A percentile compares a stretch with the other conserved stretches of the same genome.
Conservation (phyloP, 352 stramenopile species). For the Pythium apleroticum region DNA sequence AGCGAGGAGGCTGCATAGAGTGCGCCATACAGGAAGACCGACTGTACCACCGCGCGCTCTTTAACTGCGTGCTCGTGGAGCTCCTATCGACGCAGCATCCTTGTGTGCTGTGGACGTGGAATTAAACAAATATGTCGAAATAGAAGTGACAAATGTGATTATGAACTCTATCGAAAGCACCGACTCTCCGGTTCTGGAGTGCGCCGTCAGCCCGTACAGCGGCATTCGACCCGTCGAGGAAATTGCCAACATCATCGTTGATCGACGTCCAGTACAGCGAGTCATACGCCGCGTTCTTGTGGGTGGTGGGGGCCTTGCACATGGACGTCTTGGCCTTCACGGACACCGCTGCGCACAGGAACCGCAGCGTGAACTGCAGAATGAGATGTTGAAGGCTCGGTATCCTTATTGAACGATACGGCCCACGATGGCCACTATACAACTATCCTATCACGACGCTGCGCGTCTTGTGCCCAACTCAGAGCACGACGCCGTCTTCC, state of each 20-base stretch:
- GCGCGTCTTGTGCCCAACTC: not conserved
- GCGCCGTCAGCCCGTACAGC: constrained; percentile 31
- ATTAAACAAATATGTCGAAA: not conserved
- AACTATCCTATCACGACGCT: too few relatives aligned
- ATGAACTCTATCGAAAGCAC: too few relatives aligned
- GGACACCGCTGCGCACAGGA: not conserved
- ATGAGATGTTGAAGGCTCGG: too few relatives aligned
- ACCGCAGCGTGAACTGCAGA: too few relatives aligned
- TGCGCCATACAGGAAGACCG: not conserved
- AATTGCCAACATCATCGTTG: not conserved
- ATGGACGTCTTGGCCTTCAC: not conserved
- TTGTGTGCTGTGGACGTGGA: constrained; percentile 3
- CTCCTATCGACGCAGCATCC: constrained; percentile 12
- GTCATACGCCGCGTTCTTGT: not conserved
- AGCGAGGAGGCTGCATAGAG: not conserved
- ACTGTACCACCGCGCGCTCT: constrained; percentile 12
- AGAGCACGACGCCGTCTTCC: constrained; percentile 19
- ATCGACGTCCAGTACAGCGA: not conserved
- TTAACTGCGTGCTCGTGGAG: constrained; percentile 21
- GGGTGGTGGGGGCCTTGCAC: constrained; percentile 8
- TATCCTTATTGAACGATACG: too few relatives aligned
- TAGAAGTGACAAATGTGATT: not conserved
- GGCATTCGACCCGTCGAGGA: constrained; percentile 7
- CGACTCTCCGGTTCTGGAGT: constrained; percentile 37
- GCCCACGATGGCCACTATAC: too few relatives aligned